Evolutionary conservation across 768 basidiomycete genomes (phyloP).

Genomic region (Podaxis sp.): DNA sequence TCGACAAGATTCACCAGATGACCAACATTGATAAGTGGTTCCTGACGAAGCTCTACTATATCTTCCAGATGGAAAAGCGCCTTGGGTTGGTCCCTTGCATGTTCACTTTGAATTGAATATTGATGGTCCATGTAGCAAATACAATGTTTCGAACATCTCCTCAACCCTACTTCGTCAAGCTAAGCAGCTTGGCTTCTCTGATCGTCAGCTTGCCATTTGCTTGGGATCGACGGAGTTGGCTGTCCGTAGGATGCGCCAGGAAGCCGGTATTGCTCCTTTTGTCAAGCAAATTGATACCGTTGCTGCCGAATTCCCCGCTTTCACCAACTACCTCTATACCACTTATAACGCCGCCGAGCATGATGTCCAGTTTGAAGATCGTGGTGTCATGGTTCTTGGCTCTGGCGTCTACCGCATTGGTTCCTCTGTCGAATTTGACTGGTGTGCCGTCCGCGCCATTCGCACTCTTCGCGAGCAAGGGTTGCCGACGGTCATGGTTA

Average conservation of each 20-base stretch:
- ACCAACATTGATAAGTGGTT: constrained; percentile 99
- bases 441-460: constrained; percentile 98
- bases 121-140: constrained; percentile 41
- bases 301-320: constrained; percentile 97
- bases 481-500: constrained; percentile 96
- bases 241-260: constrained; percentile 86
- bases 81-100: constrained; percentile 58
- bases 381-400: constrained; percentile 95
- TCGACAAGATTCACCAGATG: constrained; percentile 97
- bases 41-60: constrained; percentile 82
- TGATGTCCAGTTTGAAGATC: constrained; percentile 85
- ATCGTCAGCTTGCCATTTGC: constrained; percentile 81
- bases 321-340: constrained; percentile 98
- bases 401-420: constrained; percentile 99
- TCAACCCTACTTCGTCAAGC: constrained; percentile 68
- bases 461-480: constrained; percentile 94
- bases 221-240: constrained; percentile 92
- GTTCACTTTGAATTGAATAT: not conserved
- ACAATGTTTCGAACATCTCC: constrained; percentile 64
- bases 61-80: constrained; percentile 76
- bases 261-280: constrained; percentile 79
- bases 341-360: constrained; percentile 98
- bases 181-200: constrained; percentile 96
- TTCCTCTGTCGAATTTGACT: constrained; percentile 99
- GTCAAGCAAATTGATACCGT: constrained; percentile 99